Conservation (phyloP, 129 eudicot species). For the Rutidosis leptorrhynchoides region DNA sequence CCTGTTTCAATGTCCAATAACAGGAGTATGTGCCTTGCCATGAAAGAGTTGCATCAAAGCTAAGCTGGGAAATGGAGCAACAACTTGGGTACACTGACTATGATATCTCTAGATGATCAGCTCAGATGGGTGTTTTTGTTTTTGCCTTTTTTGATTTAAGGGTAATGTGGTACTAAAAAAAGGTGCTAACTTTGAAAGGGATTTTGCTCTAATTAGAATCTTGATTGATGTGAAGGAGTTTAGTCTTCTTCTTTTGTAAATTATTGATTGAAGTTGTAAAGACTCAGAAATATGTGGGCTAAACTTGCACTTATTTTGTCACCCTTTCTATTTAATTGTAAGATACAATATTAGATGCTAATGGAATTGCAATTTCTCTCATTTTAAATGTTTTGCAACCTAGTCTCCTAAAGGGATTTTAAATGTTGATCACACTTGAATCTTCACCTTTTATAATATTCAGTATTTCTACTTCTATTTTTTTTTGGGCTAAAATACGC, state of each 20-base stretch:
- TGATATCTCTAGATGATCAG: constrained; percentile 43
- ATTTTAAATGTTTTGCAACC: constrained; percentile 14
- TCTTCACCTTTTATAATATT: too few relatives aligned
- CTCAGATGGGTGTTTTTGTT: constrained; percentile 16
- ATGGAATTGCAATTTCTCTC: constrained; percentile 13
- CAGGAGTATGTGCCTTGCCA: constrained; percentile 58
- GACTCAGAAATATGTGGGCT: constrained; percentile 25
- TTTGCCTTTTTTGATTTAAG: constrained; percentile 15
- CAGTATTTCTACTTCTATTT: too few relatives aligned
- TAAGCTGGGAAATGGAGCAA: constrained; percentile 56
- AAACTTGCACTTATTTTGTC: constrained; percentile 27
- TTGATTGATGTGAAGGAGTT: constrained; percentile 30
- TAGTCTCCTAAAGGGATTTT: constrained; percentile 3
- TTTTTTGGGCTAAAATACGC: too few relatives aligned
- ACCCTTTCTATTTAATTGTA: constrained; percentile 23
- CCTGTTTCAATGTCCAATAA: constrained; percentile 9
- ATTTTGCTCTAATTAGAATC: constrained; percentile 36
- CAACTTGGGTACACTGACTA: constrained; percentile 39
- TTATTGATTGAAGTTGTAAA: constrained; percentile 31
- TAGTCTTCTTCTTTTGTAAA: constrained; percentile 31
- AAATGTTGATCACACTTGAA: too few relatives aligned
- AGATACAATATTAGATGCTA: constrained; percentile 14
- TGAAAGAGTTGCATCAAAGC: constrained; percentile 49
- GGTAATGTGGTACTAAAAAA: constrained; percentile 28
- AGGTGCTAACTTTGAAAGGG: constrained; percentile 37